Evolutionary conservation across 192 early-diverging fungal species (phyloP).

Genomic region (Backusella psychrophila): DNA sequence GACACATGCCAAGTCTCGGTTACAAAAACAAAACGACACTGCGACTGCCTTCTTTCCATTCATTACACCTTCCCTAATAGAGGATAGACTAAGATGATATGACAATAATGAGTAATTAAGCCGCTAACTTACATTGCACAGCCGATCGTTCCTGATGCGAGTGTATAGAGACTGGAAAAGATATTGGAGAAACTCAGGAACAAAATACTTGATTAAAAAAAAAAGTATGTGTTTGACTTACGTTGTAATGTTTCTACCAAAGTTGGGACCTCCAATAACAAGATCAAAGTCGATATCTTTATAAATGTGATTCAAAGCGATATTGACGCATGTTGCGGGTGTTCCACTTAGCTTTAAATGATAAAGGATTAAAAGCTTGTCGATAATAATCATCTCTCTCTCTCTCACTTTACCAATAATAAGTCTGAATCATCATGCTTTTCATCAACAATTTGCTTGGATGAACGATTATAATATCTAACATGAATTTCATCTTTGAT

Average conservation of each 20-base stretch:
- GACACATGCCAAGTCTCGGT: neutral
- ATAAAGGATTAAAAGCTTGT: neutral
- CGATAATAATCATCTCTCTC: neutral
- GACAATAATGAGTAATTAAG: neutral
- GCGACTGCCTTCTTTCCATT: conserved; percentile 38
- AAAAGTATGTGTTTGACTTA: neutral
- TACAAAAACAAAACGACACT: conserved; percentile 39
- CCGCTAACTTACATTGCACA: conserved; percentile 29
- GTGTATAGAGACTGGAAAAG: conserved; percentile 27
- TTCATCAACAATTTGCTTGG: neutral
- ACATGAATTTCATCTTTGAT: conserved; percentile 35
- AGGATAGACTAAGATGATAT: neutral
- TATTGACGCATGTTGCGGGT: conserved; percentile 46
- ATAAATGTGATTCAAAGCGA: conserved; percentile 39
- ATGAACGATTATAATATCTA: conserved; percentile 34
- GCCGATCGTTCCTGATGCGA: conserved; percentile 47
- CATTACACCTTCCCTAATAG: conserved; percentile 34
- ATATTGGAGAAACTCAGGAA: neutral
- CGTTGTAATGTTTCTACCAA: conserved; percentile 39
- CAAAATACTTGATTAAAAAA: neutral
- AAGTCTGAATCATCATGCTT: conserved; percentile 28
- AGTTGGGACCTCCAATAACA: conserved; percentile 43
- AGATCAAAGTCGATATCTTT: conserved; percentile 39
- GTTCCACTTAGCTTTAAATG: conserved; percentile 28
- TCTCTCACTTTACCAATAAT: conserved; percentile 27